These are phyloP conservation scores for Botryosphaeria dothidea DNA, from an alignment of 2,329 filamentous ascomycete species.

Conservation along the genomic window DNA sequence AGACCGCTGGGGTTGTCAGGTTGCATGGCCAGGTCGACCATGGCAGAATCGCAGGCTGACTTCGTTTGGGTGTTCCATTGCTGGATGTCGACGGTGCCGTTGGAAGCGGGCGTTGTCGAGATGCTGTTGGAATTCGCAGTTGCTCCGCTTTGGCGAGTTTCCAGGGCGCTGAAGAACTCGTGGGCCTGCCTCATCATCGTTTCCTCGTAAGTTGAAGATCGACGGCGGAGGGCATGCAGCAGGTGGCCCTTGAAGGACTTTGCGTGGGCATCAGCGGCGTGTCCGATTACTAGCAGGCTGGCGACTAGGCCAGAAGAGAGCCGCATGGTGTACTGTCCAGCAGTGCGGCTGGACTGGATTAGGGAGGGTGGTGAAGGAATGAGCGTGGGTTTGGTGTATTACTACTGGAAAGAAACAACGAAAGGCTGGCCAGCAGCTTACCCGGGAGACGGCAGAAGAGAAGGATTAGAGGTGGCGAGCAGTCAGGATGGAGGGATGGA, in stretches of 20 bases:
- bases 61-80: constrained; percentile 41
- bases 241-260: not conserved
- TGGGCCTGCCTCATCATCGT: constrained; percentile 18
- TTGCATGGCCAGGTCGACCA: constrained; percentile 55
- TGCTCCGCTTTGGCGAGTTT: constrained; percentile 36
- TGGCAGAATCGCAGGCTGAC: constrained; percentile 59
- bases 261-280: constrained; percentile 13
- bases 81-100: constrained; percentile 15
- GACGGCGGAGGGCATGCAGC: constrained; percentile 32
- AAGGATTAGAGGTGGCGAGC: constrained; percentile 1
- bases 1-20: constrained; percentile 74
- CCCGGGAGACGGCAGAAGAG: not conserved
- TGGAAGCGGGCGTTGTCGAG: constrained; percentile 1
- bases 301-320: constrained; percentile 32
- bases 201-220: constrained; percentile 27
- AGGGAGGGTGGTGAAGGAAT: constrained; percentile 25
- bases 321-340: constrained; percentile 29
- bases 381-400: constrained; percentile 34
- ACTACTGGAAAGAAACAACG: constrained; percentile 25
- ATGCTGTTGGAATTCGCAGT: constrained; percentile 22
- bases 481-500: constrained; percentile 1
- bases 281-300: constrained; percentile 34
- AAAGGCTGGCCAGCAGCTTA: constrained; percentile 19
- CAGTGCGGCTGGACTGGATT: not conserved
- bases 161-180: constrained; percentile 29